These are phyloP conservation scores for Diaporthe helianthi DNA, from an alignment of 2,329 filamentous ascomycete species.

Conservation along the genomic window DNA sequence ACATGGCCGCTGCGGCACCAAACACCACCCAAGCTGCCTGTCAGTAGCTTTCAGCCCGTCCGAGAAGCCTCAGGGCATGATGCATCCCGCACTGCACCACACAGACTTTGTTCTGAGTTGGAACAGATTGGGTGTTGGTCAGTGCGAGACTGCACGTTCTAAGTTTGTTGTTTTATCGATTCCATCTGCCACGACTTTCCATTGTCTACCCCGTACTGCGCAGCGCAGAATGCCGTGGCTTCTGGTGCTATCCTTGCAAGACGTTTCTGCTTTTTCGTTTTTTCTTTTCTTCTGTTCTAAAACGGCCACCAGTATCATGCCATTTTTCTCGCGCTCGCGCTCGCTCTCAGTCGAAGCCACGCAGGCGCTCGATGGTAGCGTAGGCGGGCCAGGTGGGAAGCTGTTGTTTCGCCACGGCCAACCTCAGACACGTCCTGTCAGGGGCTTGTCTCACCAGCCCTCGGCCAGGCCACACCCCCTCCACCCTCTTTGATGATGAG, in stretches of 20 bases:
- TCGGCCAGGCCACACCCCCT: conserved; percentile 4
- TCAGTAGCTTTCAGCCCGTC: conserved; percentile 2
- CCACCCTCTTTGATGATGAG: not conserved
- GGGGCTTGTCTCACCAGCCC: conserved; percentile 33
- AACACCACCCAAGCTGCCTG: not conserved
- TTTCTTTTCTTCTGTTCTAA: too few species aligned
- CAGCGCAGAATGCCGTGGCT: not conserved
- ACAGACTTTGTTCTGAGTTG: not conserved
- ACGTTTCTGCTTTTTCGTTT: not conserved
- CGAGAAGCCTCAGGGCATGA: not conserved
- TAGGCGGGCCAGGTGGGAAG: conserved; percentile 9
- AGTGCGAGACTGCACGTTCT: conserved; percentile 6
- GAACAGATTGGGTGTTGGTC: conserved; percentile 21
- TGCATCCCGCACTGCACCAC: not conserved
- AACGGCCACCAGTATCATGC: conserved; percentile 1
- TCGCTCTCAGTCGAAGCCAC: conserved; percentile 5
- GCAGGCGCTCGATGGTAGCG: conserved; percentile 11
- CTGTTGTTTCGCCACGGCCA: conserved; percentile 30
- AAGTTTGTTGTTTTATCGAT: not conserved
- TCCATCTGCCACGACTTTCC: not conserved
- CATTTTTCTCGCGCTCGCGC: not conserved
- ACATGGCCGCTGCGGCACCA: not conserved
- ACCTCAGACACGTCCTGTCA: conserved; percentile 34
- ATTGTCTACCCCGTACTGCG: not conserved
- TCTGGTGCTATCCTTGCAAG: not conserved